Evolutionary conservation across 2,329 filamentous ascomycete species (phyloP).

Genomic region (Hypomyces rosellus): DNA sequence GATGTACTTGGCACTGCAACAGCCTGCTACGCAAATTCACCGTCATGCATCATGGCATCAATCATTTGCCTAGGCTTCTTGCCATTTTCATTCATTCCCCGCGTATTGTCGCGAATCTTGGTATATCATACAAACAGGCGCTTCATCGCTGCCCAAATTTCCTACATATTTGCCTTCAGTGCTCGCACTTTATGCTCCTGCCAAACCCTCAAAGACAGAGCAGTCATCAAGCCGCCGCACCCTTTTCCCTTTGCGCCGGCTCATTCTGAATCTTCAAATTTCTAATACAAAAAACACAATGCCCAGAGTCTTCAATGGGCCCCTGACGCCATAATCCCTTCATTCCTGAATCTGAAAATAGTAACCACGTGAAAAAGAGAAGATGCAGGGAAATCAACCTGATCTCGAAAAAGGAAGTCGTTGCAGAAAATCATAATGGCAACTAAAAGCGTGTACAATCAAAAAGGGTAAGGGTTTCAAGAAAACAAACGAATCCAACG

Average conservation of each 20-base stretch:
- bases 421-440: conserved; percentile 1
- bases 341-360: neutral
- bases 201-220: conserved; percentile 1
- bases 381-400: no score
- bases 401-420: conserved; percentile 1
- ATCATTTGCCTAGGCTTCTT: no score
- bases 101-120: conserved; percentile 7
- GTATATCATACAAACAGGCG: conserved; percentile 10
- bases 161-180: neutral
- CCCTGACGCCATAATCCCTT: neutral
- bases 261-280: conserved; percentile 4
- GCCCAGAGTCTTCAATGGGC: conserved; percentile 2
- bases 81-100: neutral
- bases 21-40: no score
- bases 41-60: no score
- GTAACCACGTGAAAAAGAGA: no score
- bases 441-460: conserved; percentile 12
- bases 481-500: conserved; percentile 9
- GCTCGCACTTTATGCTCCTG: conserved; percentile 10
- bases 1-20: no score
- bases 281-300: conserved; percentile 8
- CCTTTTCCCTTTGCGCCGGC: conserved; percentile 8
- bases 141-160: conserved; percentile 3
- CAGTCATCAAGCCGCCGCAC: conserved; percentile 10
- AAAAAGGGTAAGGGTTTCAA: neutral